Evolutionary conservation across 2,329 filamentous ascomycete species (phyloP), one percentile per base, ranked within the genome.

Genomic region (Uncinocarpus reesii): DNA sequence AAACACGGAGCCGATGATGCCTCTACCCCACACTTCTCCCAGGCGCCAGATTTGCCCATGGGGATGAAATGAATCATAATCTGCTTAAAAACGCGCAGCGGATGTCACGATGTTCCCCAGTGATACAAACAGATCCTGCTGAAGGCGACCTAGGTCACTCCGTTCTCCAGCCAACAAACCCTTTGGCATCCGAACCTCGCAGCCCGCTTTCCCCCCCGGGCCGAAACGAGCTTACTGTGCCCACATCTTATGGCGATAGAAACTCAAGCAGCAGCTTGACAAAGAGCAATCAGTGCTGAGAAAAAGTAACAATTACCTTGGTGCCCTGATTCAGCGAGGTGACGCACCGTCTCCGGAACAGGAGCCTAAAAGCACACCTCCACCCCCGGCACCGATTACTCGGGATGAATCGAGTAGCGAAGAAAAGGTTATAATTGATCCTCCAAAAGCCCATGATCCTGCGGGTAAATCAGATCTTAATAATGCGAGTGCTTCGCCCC

Each of bases 71-170:
- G 61, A 70, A 71, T 47, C 70, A 75, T 36, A 70, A 71, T 48
- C 67, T 81, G 18, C 58, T 81, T 38, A 65, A 68, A 42, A 78
- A 80, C 58, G 77, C 77, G 11, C 73, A 77, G 56, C 64, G 71
- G 21, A 79, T 80, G 71, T 78, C 78, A 7, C 71, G 70, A 7
- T 76, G 75, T 2, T 64, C 69, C 38, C 72, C 74, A n/a, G 64
- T 67, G n/a, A 38, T 43, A 15, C 37, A 36, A 8, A 16, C 18
- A 6, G 45, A 47, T 34, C 28, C 35, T 20, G 13, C 34, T 13
- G 50, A 52, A 37, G 7, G 21, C 20, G 36, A 42, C 26, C 15
- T 51, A 31, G 37, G 36, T 5, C 36, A 43, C 4, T 11, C 43
- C 16, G 20, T 23, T 13, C 21, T 24, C 13, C 46, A 42, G 24